Evolutionary conservation across 1,284 basidiomycete genomes (phyloP).

Genomic region (Malassezia cuniculi): DNA sequence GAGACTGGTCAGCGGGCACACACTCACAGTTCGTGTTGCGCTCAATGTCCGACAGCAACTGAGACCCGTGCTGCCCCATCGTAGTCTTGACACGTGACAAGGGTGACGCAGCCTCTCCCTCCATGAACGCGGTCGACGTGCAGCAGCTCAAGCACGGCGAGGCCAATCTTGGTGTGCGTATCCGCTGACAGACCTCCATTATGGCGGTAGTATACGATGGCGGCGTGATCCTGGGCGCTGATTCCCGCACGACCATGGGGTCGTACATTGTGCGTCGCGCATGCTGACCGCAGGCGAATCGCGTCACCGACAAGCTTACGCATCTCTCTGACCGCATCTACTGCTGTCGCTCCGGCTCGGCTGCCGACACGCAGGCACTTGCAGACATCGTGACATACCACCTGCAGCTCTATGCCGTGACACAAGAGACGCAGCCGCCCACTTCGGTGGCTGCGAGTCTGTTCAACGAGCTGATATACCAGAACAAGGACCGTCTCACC

Average conservation of each 20-base stretch:
- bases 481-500: conserved; percentile 68
- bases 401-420: conserved; percentile 69
- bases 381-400: conserved; percentile 83
- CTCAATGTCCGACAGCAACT: conserved; percentile 88
- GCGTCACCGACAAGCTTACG: conserved; percentile 96
- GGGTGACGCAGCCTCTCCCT: conserved; percentile 1
- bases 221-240: conserved; percentile 91
- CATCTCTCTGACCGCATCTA: conserved; percentile 95
- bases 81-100: conserved; percentile 6
- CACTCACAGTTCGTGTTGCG: conserved; percentile 74
- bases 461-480: conserved; percentile 83
- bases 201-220: conserved; percentile 96
- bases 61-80: conserved; percentile 57
- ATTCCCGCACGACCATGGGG: conserved; percentile 90
- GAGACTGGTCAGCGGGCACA: conserved; percentile 13
- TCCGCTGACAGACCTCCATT: conserved; percentile 62
- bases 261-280: conserved; percentile 67
- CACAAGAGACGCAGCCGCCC: conserved; percentile 60
- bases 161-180: conserved; percentile 40
- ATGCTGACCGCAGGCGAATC: conserved; percentile 60
- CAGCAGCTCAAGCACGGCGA: conserved; percentile 39
- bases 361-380: conserved; percentile 88
- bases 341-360: conserved; percentile 94
- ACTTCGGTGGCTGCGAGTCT: conserved; percentile 69
- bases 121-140: conserved; percentile 20